Percentiles rank a stretch among this genome's conserved stretches.
Conservation (phyloP, 148 eudicot species). For the Polygonum maritimum region DNA sequence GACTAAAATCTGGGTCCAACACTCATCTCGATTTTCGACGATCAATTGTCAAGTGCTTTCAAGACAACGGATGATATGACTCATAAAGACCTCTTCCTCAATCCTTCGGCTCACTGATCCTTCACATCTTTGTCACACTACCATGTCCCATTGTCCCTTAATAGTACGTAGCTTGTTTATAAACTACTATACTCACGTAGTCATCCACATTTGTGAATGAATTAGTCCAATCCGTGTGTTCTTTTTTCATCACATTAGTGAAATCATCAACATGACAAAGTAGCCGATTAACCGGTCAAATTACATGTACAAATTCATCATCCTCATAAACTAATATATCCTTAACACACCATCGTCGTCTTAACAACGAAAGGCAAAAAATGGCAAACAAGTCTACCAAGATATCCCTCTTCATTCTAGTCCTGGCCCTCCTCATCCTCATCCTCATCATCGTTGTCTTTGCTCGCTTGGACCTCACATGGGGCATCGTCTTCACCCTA, state of each 20-base stretch:
- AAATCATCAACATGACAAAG: background rate
- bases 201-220: background rate
- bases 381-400: conserved; percentile 4
- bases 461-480: background rate
- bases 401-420: background rate
- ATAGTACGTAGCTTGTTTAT: too few species aligned
- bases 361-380: background rate
- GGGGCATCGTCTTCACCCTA: background rate
- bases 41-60: conserved; percentile 1
- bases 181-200: background rate
- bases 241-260: background rate
- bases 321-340: too few species aligned
- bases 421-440: background rate
- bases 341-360: background rate
- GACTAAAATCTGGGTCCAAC: too few species aligned
- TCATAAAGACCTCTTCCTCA: background rate
- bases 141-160: background rate
- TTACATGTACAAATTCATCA: too few species aligned
- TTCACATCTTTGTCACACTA: background rate
- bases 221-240: background rate
- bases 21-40: background rate
- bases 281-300: too few species aligned
- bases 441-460: conserved; percentile 3
- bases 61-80: background rate
- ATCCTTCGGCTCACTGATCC: background rate